These are phyloP conservation scores for Dictyostelium gargantuum DNA, from an alignment of 208 protist genomes.

Conservation along the genomic window DNA sequence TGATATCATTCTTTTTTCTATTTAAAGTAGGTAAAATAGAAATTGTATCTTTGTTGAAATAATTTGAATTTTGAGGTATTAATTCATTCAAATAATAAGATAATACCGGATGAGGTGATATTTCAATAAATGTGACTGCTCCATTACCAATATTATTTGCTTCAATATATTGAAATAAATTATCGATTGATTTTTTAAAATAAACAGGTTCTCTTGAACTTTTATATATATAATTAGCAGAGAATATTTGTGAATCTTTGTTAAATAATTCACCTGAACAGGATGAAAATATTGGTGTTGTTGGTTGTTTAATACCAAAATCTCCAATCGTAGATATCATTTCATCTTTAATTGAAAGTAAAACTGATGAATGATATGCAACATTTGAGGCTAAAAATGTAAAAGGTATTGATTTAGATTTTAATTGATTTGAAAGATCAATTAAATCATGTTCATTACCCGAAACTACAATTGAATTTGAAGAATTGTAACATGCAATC, in stretches of 20 bases:
- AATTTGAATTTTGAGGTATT: background rate
- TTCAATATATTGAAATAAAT: background rate
- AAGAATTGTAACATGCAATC: conserved; percentile 26
- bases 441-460: background rate
- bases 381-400: background rate
- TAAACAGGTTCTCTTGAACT: background rate
- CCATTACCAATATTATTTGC: background rate
- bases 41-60: background rate
- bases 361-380: background rate
- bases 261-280: background rate
- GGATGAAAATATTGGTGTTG: background rate
- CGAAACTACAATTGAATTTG: conserved; percentile 27
- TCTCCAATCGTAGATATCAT: background rate
- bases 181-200: background rate
- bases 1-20: background rate
- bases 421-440: background rate
- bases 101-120: background rate
- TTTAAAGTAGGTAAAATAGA: background rate
- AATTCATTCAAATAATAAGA: conserved; percentile 19
- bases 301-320: background rate
- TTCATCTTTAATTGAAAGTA: background rate
- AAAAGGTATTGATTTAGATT: background rate
- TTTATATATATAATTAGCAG: background rate
- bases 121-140: conserved; percentile 3
- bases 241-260: background rate